Base-by-base conservation (phyloP, 495 filamentous ascomycete genomes). In the Penicillium bialowiezense region DNA sequence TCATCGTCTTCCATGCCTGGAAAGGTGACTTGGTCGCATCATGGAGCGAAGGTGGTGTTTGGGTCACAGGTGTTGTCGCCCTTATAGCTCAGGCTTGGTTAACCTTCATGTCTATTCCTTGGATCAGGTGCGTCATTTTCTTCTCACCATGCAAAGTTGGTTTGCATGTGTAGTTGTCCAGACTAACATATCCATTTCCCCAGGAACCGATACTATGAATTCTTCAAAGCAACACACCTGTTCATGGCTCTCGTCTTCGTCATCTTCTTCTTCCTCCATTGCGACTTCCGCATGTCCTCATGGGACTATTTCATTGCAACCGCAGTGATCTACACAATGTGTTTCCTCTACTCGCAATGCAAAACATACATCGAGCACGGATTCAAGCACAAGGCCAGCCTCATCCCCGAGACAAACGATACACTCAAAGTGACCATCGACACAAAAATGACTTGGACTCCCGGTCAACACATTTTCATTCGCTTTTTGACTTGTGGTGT, bases 271-370 rank as follows among this genome's bases (percentile, higher is more conserved):
- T 81, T 81, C 60, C 67, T 78, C 18, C 79, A 85, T 57, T 84
- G 80, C 51, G 75, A 80, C 54, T 81, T 73, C 57, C 65, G 54
- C 14, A 65, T 81, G 38, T 70, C 69, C 18, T 77, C 75, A 7
- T 79, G 76, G 78, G 73, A 79, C 48, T 81, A 82, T 41, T 80
- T 81, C 50, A 77, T 79, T 55, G 73, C 75, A 13, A 73, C 76
- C 2, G 73, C 54, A 13, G 65, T 69, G 7, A 45, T 82, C 1
- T 80, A 78, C 56, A 56, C 65, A 1, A 48, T 66, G 1, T 72
- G 65, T 13, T 70, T 70, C 45, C 33, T 78, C 32, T 73, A 74
- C 48, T 47, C 72, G 0, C 70, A 68, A 41, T 55, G 71, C 17
- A 68, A 71, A 23, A 74, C 69, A 2, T 71, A 51, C 28, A 65